Percentiles rank a stretch among this genome's conserved stretches.
Evolutionary conservation across 2,329 filamentous ascomycete species (phyloP).

Genomic region (Colletotrichum cereale): DNA sequence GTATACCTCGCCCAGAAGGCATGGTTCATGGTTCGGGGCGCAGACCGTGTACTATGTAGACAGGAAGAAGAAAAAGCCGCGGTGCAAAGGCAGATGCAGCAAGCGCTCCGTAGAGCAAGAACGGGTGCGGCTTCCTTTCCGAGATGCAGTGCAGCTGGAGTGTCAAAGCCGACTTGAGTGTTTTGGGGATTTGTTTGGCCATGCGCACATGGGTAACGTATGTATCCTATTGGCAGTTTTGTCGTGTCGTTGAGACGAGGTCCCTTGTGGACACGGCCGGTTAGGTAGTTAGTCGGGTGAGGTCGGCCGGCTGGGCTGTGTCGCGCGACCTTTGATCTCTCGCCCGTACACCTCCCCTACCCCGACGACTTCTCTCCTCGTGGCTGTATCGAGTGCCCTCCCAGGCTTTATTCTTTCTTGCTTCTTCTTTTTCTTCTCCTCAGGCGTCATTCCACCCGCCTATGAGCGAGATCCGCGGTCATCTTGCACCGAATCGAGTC

Average conservation of each 20-base stretch:
- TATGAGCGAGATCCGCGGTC: background rate
- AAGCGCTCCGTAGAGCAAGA: background rate
- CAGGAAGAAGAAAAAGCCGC: background rate
- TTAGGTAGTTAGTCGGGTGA: background rate
- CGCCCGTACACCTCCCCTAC: background rate
- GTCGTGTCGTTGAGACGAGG: background rate
- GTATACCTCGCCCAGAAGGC: background rate
- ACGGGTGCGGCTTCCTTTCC: conserved; percentile 36
- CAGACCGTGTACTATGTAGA: background rate
- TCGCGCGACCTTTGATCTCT: conserved; percentile 16
- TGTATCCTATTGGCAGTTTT: background rate
- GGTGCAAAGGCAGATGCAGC: conserved; percentile 12
- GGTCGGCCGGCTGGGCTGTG: conserved; percentile 10
- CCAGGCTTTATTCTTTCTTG: background rate
- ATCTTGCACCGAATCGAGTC: conserved; percentile 8
- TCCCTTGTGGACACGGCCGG: background rate
- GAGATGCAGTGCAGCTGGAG: conserved; percentile 1
- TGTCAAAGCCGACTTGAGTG: background rate
- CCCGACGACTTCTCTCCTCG: background rate
- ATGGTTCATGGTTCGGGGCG: background rate
- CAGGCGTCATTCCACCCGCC: background rate
- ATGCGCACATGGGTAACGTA: background rate
- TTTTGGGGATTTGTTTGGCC: background rate
- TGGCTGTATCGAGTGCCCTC: background rate
- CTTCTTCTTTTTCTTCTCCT: background rate